Conservation (phyloP, 2,329 filamentous ascomycete genomes). For the Anthostomella pinea region DNA sequence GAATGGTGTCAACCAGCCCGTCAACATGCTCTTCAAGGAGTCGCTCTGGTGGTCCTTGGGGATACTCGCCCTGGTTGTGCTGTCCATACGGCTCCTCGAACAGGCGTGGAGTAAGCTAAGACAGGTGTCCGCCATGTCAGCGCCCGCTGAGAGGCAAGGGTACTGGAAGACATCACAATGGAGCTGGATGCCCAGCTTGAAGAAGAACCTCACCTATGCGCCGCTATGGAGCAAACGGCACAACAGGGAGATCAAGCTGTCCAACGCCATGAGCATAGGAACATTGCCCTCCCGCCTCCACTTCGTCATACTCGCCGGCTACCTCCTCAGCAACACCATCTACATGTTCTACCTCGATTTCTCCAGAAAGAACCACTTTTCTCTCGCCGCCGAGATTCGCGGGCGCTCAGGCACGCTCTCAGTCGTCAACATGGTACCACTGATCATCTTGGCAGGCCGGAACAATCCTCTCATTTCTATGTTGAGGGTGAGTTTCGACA, state of each 20-base stretch:
- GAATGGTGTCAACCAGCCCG: slow-evolving; percentile 57
- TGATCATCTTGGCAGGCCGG: slow-evolving; percentile 82
- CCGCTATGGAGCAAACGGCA: slow-evolving; percentile 64
- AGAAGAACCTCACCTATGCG: slow-evolving; percentile 61
- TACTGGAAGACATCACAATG: slow-evolving; percentile 60
- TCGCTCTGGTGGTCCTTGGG: slow-evolving; percentile 61
- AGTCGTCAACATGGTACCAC: slow-evolving; percentile 85
- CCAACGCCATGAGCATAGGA: slow-evolving; percentile 53
- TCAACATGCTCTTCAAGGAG: slow-evolving; percentile 57
- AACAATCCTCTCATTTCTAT: slow-evolving; percentile 88
- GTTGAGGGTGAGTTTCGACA: slow-evolving; percentile 89
- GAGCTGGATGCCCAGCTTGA: slow-evolving; percentile 59
- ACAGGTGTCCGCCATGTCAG: slow-evolving; percentile 57
- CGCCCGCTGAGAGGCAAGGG: slow-evolving; percentile 48
- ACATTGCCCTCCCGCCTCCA: slow-evolving; percentile 66
- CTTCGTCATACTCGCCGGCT: slow-evolving; percentile 53
- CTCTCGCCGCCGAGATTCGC: slow-evolving; percentile 76
- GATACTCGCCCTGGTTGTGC: slow-evolving; percentile 50
- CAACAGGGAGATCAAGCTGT: slow-evolving; percentile 64
- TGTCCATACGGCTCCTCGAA: slow-evolving; percentile 52
- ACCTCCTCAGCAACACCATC: slow-evolving; percentile 57
- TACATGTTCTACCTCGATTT: slow-evolving; percentile 65
- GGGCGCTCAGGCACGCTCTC: slow-evolving; percentile 82
- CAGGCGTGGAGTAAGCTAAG: slow-evolving; percentile 55
- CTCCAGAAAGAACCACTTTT: slow-evolving; percentile 53